Evolutionary conservation across 108 stramenopile species (phyloP).

Genomic region (Skeletonema grethae): DNA sequence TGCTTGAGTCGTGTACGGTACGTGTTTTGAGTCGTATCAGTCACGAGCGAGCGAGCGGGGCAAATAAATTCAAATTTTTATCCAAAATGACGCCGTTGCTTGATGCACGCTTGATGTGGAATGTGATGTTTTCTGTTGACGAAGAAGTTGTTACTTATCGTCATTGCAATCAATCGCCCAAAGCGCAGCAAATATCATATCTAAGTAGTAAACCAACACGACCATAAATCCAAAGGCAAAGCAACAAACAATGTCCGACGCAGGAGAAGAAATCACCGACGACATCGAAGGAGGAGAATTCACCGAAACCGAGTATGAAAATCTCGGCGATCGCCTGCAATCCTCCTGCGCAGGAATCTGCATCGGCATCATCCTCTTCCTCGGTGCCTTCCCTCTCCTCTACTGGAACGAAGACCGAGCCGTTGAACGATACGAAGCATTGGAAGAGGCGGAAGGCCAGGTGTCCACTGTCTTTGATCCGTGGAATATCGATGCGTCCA

Average conservation of each 20-base stretch:
- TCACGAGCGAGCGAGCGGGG: too few species aligned
- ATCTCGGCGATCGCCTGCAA: not conserved
- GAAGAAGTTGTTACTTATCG: too few species aligned
- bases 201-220: too few species aligned
- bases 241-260: not conserved
- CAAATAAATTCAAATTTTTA: too few species aligned
- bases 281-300: not conserved
- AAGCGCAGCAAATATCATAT: too few species aligned
- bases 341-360: not conserved
- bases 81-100: too few species aligned
- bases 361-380: constrained; percentile 4
- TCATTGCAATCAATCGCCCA: too few species aligned
- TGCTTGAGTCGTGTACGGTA: too few species aligned
- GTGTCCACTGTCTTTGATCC: constrained; percentile 12
- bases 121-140: too few species aligned
- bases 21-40: too few species aligned
- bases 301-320: not conserved
- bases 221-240: too few species aligned
- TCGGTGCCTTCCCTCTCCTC: constrained; percentile 23
- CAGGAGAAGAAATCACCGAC: not conserved
- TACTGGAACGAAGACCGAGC: constrained; percentile 46
- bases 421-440: constrained; percentile 27
- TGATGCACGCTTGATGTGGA: too few species aligned
- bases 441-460: constrained; percentile 31
- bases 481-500: not conserved